Evolutionary conservation across 1,139 yeast species (phyloP).

Genomic region (Pneumocystis sp.): DNA sequence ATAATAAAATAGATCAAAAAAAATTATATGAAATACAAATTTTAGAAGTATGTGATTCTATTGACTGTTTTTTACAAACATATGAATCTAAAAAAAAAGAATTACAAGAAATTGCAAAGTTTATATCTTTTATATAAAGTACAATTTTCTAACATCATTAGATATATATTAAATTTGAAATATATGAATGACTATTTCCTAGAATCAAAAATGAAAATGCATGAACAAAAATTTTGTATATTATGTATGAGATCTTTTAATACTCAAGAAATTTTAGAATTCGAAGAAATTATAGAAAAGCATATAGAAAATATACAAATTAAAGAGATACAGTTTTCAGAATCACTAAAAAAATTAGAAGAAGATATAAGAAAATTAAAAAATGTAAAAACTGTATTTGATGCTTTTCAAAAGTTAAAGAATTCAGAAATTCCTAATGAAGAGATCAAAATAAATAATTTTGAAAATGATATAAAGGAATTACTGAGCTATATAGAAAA

Average conservation of each 20-base stretch:
- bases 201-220: neutral
- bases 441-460: neutral
- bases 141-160: neutral
- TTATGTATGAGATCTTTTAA: neutral
- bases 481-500: neutral
- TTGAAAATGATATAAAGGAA: neutral
- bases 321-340: neutral
- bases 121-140: neutral
- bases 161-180: neutral
- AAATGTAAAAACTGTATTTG: neutral
- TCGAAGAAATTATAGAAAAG: neutral
- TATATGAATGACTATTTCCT: neutral
- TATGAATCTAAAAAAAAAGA: neutral
- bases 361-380: neutral
- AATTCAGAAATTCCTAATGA: neutral
- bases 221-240: neutral
- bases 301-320: neutral
- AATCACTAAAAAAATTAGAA: neutral
- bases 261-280: neutral
- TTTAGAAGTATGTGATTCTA: constrained; percentile 7
- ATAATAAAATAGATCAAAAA: neutral
- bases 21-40: constrained; percentile 3
- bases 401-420: neutral
- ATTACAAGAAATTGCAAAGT: neutral
- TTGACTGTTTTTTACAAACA: constrained; percentile 9